A percentile compares a stretch with the other conserved stretches of the same genome.
phyloP scores from a whole-genome alignment of 768 basidiomycete genomes.

The Leccinum rimulosum region DNA sequence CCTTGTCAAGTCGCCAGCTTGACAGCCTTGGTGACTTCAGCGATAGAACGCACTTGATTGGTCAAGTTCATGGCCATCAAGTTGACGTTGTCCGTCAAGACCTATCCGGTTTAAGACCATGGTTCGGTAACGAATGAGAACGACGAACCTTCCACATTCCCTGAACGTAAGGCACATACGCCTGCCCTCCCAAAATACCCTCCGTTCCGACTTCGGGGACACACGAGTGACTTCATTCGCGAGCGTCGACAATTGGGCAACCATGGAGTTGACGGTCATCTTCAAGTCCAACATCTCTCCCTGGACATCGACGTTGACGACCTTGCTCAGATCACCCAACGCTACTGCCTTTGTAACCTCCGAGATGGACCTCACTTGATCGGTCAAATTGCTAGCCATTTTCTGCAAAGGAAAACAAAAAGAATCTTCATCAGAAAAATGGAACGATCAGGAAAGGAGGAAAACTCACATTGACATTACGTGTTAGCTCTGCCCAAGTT shows the following conservation, averaged over 20 bases:
- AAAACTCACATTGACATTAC: conserved; percentile 79
- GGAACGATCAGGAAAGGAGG: not conserved
- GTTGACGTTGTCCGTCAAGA: conserved; percentile 79
- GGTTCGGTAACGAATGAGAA: not conserved
- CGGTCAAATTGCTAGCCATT: conserved; percentile 84
- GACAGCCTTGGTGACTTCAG: conserved; percentile 93
- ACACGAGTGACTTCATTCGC: conserved; percentile 89
- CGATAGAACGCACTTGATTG: conserved; percentile 86
- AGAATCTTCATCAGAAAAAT: not conserved
- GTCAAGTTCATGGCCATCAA: conserved; percentile 89
- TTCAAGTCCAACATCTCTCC: conserved; percentile 91
- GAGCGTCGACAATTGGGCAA: conserved; percentile 65
- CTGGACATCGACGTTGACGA: conserved; percentile 89
- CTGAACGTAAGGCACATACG: conserved; percentile 86
- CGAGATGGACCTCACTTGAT: conserved; percentile 89
- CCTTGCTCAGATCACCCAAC: conserved; percentile 76
- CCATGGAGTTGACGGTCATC: conserved; percentile 79
- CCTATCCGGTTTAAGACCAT: conserved; percentile 26
- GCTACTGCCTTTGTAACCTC: conserved; percentile 81
- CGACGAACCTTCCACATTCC: conserved; percentile 85
- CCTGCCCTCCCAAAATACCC: conserved; percentile 92
- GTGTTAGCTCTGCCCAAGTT: conserved; percentile 88
- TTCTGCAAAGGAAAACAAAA: conserved; percentile 57
- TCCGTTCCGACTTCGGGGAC: conserved; percentile 86
- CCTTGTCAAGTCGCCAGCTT: conserved; percentile 88